These are phyloP conservation scores for Pestalotiopsis fici DNA, from an alignment of 2,329 filamentous ascomycete genomes.

Conservation along the genomic window DNA sequence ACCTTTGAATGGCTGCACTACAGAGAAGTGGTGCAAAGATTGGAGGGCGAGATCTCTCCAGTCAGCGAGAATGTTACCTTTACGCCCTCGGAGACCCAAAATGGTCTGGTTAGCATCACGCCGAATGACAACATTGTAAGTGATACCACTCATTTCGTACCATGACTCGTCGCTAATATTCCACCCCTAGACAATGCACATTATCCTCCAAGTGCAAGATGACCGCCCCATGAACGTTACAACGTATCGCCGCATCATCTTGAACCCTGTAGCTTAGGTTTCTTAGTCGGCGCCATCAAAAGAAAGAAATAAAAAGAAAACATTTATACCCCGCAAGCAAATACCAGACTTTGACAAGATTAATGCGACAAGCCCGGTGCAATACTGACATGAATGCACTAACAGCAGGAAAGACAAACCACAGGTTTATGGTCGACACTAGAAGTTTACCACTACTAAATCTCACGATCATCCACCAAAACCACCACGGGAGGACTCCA, in stretches of 20 bases:
- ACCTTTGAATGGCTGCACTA: constrained; percentile 5
- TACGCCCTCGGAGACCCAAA: neutral
- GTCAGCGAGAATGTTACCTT: neutral
- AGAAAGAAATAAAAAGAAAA: neutral
- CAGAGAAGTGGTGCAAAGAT: neutral
- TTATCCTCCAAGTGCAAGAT: constrained; percentile 1
- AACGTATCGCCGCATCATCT: neutral
- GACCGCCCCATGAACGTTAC: neutral
- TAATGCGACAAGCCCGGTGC: too few species aligned
- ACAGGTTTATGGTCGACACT: neutral
- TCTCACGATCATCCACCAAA: neutral
- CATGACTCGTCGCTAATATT: neutral
- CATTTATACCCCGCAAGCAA: neutral
- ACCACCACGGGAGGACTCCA: neutral
- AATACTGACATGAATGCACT: too few species aligned
- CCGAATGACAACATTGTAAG: neutral
- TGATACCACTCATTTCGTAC: neutral
- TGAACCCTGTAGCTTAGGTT: neutral
- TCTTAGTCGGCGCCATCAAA: neutral
- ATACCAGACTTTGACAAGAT: neutral
- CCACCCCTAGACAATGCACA: neutral
- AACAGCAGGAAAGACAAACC: too few species aligned
- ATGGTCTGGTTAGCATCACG: neutral
- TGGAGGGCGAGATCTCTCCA: neutral
- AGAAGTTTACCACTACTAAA: neutral